Base-by-base conservation (phyloP, 2,329 filamentous ascomycete species). In the Xylaria arbuscula region DNA sequence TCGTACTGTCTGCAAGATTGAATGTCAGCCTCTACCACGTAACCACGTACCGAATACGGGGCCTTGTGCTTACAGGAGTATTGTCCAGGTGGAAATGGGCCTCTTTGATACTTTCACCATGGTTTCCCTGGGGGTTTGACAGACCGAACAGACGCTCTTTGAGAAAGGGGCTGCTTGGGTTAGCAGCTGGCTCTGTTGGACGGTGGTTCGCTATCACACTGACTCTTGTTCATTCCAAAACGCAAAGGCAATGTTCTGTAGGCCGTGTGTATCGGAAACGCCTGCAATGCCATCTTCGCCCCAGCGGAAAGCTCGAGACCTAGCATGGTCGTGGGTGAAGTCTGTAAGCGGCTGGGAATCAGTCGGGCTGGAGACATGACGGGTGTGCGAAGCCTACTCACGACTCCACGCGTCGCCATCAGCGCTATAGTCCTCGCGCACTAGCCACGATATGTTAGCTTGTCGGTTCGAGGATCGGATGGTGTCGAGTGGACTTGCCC, bases 161-260 rank as follows among this genome's bases (percentile, higher is more conserved):
- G 75, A 98, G 86, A 78, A 95, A 97, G 64, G 93, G 92, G 80
- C 94, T 97, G 74, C 22, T 22, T 4, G 45, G 28, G 78, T 88
- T 78, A 89, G 84, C 68, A 67, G 19, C 55, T 47, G 66, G 38
- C 50, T 50, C 42, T 42, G 28, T 34, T 15, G 8, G 24, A 28
- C 17, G 19, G 32, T 61, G 9, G 11, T 50, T 36, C n/a, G 57
- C 36, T 62, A 59, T 56, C 40, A 32, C 34, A 76, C 81, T 34
- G 66, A 97, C 94, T 98, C 95, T 83, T 98, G 89, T 80, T 94
- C 94, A 79, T 98, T 98, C 95, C 95, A 98, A 80, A 98, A 98
- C 61, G 93, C 90, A 84, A 98, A 98, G 3, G 92, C 93, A 80
- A 98, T 92, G 80, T 98, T 97, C 81, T 97, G 92, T 63, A 92